Base-by-base conservation (phyloP, 2,329 filamentous ascomycete genomes). In the Stachybotrys chlorohalonatus region DNA sequence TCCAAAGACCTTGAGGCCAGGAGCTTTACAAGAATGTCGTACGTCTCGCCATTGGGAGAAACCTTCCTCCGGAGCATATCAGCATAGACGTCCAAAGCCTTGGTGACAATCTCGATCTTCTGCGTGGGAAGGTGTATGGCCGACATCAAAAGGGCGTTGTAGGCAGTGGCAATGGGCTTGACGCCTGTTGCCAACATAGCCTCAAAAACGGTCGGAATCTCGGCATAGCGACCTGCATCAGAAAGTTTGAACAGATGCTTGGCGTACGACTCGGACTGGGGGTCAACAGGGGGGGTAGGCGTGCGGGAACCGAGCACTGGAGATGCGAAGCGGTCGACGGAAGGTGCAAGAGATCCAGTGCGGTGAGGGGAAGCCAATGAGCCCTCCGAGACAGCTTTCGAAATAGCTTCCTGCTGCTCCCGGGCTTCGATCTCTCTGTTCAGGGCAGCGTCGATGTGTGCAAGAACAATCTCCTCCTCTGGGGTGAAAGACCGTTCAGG, bases 41-140 rank as follows among this genome's bases (percentile, higher is more conserved):
- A 97, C 0, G 93, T 97, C 55, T 88, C 83, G 53, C 85, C 84
- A 68, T 96, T 87, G 7, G 93, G 92, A 17, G 81, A 75, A 30
- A 97, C 86, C 62, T 86, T 87, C 60, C 92, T 87, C 60, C 87
- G 85, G 62, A 96, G 84, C 94, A 99, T 97, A 68, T 97, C 92
- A 15, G 91, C 87, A 70, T 97, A 99, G 53, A 99, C 89, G 73
- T 96, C 92, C 53, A 97, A 80, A 6, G 90, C 91, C 75, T 95
- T 95, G 58, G 90, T 87, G 13, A 95, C 89, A 53, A 94, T 84
- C 73, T 95, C 88, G 53, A 87, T 87, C 70, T 86, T 88, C 69
- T 89, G 86, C 30, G 79, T 78, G 7, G 92, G 89, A 16, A 96
- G 81, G 62, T 90, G 81, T 58, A 96, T 90, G 13, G 91, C 91